Conservation (phyloP, 2,329 filamentous ascomycete genomes). For the Tolypocladium inflatum region DNA sequence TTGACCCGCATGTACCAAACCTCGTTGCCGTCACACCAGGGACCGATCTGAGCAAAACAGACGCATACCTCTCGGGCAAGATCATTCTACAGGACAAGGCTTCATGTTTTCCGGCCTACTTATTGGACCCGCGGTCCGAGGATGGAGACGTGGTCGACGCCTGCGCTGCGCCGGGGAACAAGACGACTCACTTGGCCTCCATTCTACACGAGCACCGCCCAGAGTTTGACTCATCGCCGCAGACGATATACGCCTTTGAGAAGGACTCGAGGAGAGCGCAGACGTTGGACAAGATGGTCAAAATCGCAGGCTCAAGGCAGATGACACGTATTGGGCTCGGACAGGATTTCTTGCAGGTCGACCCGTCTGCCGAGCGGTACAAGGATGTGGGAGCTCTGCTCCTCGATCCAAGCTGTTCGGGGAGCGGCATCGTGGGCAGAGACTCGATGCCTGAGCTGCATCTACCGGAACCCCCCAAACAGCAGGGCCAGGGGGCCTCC, state of each 20-base stretch:
- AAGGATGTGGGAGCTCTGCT: slow-evolving; percentile 69
- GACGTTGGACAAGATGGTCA: slow-evolving; percentile 78
- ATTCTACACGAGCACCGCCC: slow-evolving; percentile 44
- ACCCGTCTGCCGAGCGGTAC: slow-evolving; percentile 54
- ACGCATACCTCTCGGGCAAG: slow-evolving; percentile 64
- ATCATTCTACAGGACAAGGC: slow-evolving; percentile 95
- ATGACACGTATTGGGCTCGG: slow-evolving; percentile 60
- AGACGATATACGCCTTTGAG: slow-evolving; percentile 67
- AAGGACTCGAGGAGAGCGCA: slow-evolving; percentile 62
- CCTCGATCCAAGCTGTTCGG: slow-evolving; percentile 90
- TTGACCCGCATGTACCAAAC: slow-evolving; percentile 78
- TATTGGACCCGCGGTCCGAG: slow-evolving; percentile 59
- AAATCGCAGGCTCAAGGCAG: slow-evolving; percentile 58
- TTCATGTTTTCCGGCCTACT: slow-evolving; percentile 89
- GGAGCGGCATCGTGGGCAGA: slow-evolving; percentile 85
- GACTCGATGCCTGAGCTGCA: slow-evolving; percentile 66
- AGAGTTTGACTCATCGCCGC: slow-evolving; percentile 21
- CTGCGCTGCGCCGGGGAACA: slow-evolving; percentile 92
- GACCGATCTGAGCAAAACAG: slow-evolving; percentile 61
- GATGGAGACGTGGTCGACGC: slow-evolving; percentile 81
- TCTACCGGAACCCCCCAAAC: slow-evolving; percentile 34
- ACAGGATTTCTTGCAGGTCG: slow-evolving; percentile 72
- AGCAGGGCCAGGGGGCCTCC: slow-evolving; percentile 6
- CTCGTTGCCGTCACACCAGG: slow-evolving; percentile 68
- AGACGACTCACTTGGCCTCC: slow-evolving; percentile 87